Percentiles rank a stretch among this genome's conserved stretches.
phyloP scores from a whole-genome alignment of 2,329 filamentous ascomycete genomes.

The Neofusicoccum kwambonambiense region DNA sequence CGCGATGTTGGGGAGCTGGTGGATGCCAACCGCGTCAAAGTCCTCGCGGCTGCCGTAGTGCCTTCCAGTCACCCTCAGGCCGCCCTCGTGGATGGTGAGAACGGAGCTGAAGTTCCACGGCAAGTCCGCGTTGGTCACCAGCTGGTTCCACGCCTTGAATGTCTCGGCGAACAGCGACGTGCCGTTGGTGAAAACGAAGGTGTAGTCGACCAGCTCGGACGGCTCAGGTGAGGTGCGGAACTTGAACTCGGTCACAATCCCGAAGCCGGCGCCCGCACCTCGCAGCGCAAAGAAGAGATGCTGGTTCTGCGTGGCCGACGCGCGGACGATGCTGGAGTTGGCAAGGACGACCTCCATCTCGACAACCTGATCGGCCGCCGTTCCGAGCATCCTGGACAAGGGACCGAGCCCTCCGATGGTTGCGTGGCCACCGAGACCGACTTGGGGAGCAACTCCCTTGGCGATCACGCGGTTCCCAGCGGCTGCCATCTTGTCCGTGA shows the following conservation, averaged over 20 bases:
- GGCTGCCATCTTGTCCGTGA: conserved; percentile 34
- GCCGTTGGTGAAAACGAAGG: conserved; percentile 31
- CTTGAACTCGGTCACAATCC: conserved; percentile 43
- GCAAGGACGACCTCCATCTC: conserved; percentile 41
- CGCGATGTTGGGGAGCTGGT: conserved; percentile 13
- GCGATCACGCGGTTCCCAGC: conserved; percentile 44
- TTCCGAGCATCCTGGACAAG: conserved; percentile 33
- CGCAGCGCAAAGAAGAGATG: conserved; percentile 45
- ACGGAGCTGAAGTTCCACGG: conserved; percentile 34
- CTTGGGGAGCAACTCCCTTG: conserved; percentile 43
- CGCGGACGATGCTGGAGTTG: conserved; percentile 39
- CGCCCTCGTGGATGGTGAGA: conserved; percentile 34
- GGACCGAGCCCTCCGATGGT: conserved; percentile 39
- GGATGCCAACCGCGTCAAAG: conserved; percentile 35
- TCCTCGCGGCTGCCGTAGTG: conserved; percentile 34
- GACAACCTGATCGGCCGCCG: conserved; percentile 34
- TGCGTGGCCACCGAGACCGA: conserved; percentile 38
- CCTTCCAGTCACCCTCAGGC: conserved; percentile 32
- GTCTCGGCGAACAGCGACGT: conserved; percentile 27
- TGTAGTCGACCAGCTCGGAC: conserved; percentile 31
- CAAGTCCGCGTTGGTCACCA: conserved; percentile 31
- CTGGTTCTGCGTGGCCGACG: conserved; percentile 33
- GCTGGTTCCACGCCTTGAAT: conserved; percentile 37
- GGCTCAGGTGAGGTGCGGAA: conserved; percentile 37
- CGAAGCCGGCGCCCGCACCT: conserved; percentile 44